Evolutionary conservation across 129 eudicot species (phyloP).

Genomic region (Tagetes erecta): DNA sequence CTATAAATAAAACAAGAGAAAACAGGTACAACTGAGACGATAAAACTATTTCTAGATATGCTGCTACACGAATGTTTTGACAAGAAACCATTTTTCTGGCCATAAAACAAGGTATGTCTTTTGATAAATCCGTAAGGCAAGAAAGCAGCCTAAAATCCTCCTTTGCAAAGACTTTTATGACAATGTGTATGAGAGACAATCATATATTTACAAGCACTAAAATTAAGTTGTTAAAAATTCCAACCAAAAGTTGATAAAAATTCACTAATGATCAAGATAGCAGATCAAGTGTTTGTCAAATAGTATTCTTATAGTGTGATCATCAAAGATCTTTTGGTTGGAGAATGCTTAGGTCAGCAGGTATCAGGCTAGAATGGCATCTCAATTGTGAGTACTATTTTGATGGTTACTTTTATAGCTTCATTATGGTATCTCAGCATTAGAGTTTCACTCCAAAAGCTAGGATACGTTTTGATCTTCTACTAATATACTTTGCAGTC

Average conservation of each 20-base stretch:
- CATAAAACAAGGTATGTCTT: background rate
- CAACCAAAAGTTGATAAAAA: background rate
- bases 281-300: slow-evolving; percentile 1
- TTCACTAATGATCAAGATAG: slow-evolving; percentile 11
- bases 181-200: slow-evolving; percentile 7
- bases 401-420: slow-evolving; percentile 15
- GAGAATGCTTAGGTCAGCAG: slow-evolving; percentile 2
- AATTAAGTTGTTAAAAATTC: background rate
- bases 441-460: background rate
- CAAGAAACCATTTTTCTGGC: background rate
- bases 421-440: slow-evolving; percentile 11
- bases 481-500: background rate
- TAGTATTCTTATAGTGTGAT: background rate
- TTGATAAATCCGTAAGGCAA: slow-evolving; percentile 2
- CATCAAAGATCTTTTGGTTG: background rate
- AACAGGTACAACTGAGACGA: slow-evolving; percentile 3
- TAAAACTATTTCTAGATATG: slow-evolving; percentile 11
- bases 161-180: background rate
- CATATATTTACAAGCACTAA: background rate
- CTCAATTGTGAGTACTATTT: background rate
- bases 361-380: slow-evolving; percentile 18
- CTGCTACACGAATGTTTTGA: slow-evolving; percentile 1
- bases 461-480: background rate
- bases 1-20: slow-evolving; percentile 5
- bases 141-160: slow-evolving; percentile 6